Evolutionary conservation across 768 basidiomycete species (phyloP).

Genomic region (Glaciozyma antarctica): DNA sequence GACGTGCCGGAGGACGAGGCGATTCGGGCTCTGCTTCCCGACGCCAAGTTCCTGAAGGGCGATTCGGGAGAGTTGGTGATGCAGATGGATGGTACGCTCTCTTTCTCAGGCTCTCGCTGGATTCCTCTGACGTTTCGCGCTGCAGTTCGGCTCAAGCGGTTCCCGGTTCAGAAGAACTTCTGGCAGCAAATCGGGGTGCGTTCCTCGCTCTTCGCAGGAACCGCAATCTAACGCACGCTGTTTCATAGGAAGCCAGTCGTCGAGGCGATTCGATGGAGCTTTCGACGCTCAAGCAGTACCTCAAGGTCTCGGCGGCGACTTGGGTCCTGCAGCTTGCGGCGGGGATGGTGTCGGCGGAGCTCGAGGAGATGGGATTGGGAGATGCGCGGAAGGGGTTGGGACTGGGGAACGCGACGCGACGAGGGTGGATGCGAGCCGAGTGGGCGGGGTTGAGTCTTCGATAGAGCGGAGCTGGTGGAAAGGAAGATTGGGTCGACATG

Average conservation of each 20-base stretch:
- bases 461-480: background rate
- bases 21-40: conserved; percentile 26
- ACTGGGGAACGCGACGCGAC: background rate
- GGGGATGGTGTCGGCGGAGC: background rate
- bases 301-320: background rate
- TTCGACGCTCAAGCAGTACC: background rate
- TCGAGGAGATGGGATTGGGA: background rate
- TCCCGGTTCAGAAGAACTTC: conserved; percentile 32
- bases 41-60: conserved; percentile 16
- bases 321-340: background rate
- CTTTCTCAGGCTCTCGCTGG: background rate
- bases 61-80: conserved; percentile 27
- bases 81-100: conserved; percentile 27
- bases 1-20: conserved; percentile 26
- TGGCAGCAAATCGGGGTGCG: conserved; percentile 25
- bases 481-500: background rate
- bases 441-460: background rate
- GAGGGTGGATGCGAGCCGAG: conserved; percentile 2
- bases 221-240: background rate
- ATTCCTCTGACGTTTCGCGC: background rate
- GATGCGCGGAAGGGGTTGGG: background rate
- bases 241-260: conserved; percentile 20
- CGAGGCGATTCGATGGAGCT: conserved; percentile 32
- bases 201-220: background rate
- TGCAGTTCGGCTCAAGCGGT: conserved; percentile 31